phyloP scores from a whole-genome alignment of 768 basidiomycete genomes.

The Lyophyllum semitale region DNA sequence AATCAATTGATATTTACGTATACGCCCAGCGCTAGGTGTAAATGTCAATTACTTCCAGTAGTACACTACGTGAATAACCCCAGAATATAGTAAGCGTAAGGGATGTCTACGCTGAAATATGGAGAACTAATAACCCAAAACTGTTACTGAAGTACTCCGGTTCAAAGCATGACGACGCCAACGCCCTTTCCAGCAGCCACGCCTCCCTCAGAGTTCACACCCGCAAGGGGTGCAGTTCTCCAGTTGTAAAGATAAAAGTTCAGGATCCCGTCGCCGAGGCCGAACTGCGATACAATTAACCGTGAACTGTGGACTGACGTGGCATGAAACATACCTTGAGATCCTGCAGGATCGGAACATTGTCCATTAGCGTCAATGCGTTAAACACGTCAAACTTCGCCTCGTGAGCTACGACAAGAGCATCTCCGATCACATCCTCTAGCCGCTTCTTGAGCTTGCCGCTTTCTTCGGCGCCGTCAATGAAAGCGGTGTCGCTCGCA shows the following conservation, averaged over 20 bases:
- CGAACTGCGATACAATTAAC: constrained; percentile 60
- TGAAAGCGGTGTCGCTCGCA: constrained; percentile 76
- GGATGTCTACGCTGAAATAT: no score
- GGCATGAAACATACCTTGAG: constrained; percentile 61
- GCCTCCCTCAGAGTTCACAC: constrained; percentile 54
- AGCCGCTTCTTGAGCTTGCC: constrained; percentile 69
- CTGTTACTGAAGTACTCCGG: neutral
- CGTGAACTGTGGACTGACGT: neutral
- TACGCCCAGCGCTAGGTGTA: no score
- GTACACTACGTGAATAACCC: no score
- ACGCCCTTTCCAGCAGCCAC: constrained; percentile 75
- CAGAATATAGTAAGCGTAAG: no score
- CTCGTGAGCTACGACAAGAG: constrained; percentile 76
- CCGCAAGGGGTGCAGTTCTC: constrained; percentile 80
- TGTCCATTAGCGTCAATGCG: constrained; percentile 94
- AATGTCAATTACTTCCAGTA: no score
- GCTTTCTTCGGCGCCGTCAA: constrained; percentile 60
- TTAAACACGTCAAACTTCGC: constrained; percentile 97
- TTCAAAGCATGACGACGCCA: constrained; percentile 91
- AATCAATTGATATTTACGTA: neutral
- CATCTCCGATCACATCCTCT: constrained; percentile 72
- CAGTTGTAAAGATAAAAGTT: constrained; percentile 97
- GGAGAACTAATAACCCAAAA: neutral
- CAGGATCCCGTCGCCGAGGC: constrained; percentile 87
- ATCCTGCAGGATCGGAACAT: constrained; percentile 76